Percentiles rank a stretch among this genome's conserved stretches.
Conservation (phyloP, 2,329 filamentous ascomycete species). For the Cordyceps sp. region DNA sequence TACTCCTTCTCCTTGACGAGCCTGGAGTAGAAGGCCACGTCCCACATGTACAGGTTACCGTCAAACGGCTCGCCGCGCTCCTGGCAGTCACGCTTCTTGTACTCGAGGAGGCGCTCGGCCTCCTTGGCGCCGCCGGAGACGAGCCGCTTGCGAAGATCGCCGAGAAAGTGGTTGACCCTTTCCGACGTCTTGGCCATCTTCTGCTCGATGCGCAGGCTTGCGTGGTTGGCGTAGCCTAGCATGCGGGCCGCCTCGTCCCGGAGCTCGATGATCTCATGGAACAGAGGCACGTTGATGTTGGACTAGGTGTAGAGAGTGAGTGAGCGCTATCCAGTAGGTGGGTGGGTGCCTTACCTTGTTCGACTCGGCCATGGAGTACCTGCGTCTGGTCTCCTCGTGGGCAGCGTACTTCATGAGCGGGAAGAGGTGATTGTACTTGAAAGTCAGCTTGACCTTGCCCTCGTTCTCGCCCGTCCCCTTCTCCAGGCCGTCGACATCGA, state of each 20-base stretch:
- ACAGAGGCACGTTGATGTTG: conserved; percentile 55
- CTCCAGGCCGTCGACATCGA: conserved; percentile 45
- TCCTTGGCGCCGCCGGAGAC: conserved; percentile 55
- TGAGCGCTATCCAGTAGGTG: neutral
- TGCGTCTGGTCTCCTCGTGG: conserved; percentile 50
- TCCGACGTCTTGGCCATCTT: conserved; percentile 73
- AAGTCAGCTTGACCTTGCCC: conserved; percentile 57
- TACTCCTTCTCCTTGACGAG: too few species aligned
- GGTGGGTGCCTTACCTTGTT: conserved; percentile 43
- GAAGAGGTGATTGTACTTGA: conserved; percentile 74
- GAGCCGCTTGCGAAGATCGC: conserved; percentile 50
- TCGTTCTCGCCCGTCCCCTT: conserved; percentile 58
- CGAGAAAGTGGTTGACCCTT: conserved; percentile 57
- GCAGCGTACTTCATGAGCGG: conserved; percentile 63
- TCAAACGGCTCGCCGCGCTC: conserved; percentile 42
- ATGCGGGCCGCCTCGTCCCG: conserved; percentile 65
- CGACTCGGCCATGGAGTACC: conserved; percentile 58
- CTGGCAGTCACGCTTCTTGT: conserved; percentile 57
- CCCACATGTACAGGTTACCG: conserved; percentile 68
- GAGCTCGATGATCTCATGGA: conserved; percentile 57
- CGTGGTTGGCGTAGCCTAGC: conserved; percentile 62
- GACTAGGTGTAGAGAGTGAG: conserved; percentile 19
- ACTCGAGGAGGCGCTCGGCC: conserved; percentile 48
- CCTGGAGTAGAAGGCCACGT: conserved; percentile 66
- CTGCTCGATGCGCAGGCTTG: conserved; percentile 58